Conservation (phyloP, 2,329 filamentous ascomycete genomes). For the Xylaria sp. region DNA sequence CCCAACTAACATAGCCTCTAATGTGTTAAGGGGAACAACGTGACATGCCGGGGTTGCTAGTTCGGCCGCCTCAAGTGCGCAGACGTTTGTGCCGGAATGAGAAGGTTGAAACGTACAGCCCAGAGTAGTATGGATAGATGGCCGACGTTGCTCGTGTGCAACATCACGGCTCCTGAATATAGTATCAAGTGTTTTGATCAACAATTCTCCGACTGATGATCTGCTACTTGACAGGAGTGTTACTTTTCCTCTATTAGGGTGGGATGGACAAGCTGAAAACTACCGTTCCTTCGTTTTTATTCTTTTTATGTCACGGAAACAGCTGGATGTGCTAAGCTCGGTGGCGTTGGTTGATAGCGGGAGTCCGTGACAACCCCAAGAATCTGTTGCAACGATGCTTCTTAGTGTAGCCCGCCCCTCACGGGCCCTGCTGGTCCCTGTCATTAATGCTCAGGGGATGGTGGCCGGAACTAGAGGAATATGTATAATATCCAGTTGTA, state of each 20-base stretch:
- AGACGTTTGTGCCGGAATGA: constrained; percentile 35
- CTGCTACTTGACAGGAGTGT: constrained; percentile 17
- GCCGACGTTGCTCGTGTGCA: constrained; percentile 41
- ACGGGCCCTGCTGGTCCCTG: constrained; percentile 19
- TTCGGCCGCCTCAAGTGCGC: constrained; percentile 33
- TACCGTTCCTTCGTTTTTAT: neutral
- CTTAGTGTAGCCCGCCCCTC: constrained; percentile 30
- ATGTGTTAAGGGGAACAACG: constrained; percentile 40
- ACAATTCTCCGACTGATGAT: constrained; percentile 29
- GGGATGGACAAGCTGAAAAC: constrained; percentile 13
- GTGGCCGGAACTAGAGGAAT: constrained; percentile 10
- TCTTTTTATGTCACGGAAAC: constrained; percentile 13
- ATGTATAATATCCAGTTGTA: constrained; percentile 3
- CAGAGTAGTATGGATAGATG: constrained; percentile 35
- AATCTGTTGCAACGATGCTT: constrained; percentile 27
- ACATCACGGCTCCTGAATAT: constrained; percentile 42
- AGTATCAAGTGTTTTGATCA: constrained; percentile 25
- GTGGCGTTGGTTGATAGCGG: constrained; percentile 31
- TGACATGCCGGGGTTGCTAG: constrained; percentile 38
- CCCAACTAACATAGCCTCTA: constrained; percentile 30
- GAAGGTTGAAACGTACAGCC: constrained; percentile 49
- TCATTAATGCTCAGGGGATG: constrained; percentile 13
- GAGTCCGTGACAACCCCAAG: constrained; percentile 31
- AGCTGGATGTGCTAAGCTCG: constrained; percentile 29
- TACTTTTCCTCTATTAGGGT: constrained; percentile 16